A percentile compares a stretch with the other conserved stretches of the same genome.
phyloP scores from a whole-genome alignment of 371 early-diverging fungal species.

The Coemansia sp. region DNA sequence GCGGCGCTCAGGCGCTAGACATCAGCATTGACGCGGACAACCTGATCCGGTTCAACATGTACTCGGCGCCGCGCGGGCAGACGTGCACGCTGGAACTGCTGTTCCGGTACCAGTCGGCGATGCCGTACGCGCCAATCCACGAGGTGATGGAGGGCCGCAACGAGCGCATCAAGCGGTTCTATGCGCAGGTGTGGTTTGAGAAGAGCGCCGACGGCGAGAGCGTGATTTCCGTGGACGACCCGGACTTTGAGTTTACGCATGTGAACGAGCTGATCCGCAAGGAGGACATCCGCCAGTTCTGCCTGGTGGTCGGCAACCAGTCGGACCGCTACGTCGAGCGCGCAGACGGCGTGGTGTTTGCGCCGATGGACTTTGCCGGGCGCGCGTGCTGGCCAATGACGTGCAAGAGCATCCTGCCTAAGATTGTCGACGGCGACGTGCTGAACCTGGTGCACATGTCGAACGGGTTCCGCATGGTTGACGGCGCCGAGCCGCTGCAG shows the following conservation, averaged over 20 bases:
- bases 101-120: constrained; percentile 80
- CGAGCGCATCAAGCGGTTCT: constrained; percentile 91
- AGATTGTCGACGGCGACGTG: constrained; percentile 91
- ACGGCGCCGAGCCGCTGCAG: constrained; percentile 73
- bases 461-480: constrained; percentile 90
- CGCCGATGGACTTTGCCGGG: constrained; percentile 97
- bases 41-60: constrained; percentile 68
- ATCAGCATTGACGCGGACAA: constrained; percentile 49
- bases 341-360: constrained; percentile 71
- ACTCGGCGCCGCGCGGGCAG: constrained; percentile 67
- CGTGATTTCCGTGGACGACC: constrained; percentile 55
- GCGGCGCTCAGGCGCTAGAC: constrained; percentile 34
- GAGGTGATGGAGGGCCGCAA: constrained; percentile 94
- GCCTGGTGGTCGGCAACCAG: constrained; percentile 87
- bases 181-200: constrained; percentile 84
- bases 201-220: constrained; percentile 43
- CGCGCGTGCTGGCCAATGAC: constrained; percentile 94
- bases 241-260: constrained; percentile 67
- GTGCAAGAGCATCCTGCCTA: constrained; percentile 92
- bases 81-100: constrained; percentile 73
- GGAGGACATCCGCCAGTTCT: constrained; percentile 59
- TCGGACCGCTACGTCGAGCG: constrained; percentile 86
- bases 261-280: constrained; percentile 69
- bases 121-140: constrained; percentile 84
- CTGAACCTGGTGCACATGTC: constrained; percentile 90